These are phyloP conservation scores for Cenchrus purpureus DNA, from an alignment of 176 grass and related monocot genomes.

Conservation along the genomic window DNA sequence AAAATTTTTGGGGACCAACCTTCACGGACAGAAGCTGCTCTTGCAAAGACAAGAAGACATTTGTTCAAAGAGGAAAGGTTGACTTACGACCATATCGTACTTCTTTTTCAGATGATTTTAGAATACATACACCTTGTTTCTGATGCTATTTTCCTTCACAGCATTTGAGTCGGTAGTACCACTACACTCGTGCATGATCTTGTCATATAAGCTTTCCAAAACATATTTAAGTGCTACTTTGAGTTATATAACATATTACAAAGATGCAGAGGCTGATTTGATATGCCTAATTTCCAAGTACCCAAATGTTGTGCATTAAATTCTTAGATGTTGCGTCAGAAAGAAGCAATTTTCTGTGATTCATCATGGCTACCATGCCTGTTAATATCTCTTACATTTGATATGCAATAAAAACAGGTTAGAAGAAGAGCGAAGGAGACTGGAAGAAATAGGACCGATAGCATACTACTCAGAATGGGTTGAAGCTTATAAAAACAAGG, in stretches of 20 bases:
- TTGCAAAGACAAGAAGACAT: conserved; percentile 91
- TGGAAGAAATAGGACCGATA: conserved; percentile 87
- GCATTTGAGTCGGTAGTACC: not conserved
- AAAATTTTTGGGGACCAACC: conserved; percentile 92
- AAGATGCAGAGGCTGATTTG: not conserved
- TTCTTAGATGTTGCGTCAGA: conserved; percentile 20
- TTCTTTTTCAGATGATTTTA: not conserved
- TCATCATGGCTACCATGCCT: conserved; percentile 13
- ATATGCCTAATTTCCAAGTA: conserved; percentile 1
- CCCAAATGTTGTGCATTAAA: not conserved
- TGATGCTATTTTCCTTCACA: not conserved
- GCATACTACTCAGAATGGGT: conserved; percentile 99
- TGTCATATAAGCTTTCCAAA: conserved; percentile 18
- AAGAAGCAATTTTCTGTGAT: conserved; percentile 25
- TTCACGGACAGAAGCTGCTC: conserved; percentile 79
- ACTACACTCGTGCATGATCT: not conserved
- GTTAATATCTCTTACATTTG: conserved; percentile 32
- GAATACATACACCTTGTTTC: conserved; percentile 12
- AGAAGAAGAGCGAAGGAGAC: conserved; percentile 68
- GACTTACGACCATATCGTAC: conserved; percentile 17
- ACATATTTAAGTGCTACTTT: conserved; percentile 12
- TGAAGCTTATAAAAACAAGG: conserved; percentile 72
- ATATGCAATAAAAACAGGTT: conserved; percentile 67
- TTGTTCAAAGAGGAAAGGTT: conserved; percentile 97
- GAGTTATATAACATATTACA: conserved; percentile 6